phyloP scores from a whole-genome alignment of 345 rosid genomes.

The Aegle marmelos region DNA sequence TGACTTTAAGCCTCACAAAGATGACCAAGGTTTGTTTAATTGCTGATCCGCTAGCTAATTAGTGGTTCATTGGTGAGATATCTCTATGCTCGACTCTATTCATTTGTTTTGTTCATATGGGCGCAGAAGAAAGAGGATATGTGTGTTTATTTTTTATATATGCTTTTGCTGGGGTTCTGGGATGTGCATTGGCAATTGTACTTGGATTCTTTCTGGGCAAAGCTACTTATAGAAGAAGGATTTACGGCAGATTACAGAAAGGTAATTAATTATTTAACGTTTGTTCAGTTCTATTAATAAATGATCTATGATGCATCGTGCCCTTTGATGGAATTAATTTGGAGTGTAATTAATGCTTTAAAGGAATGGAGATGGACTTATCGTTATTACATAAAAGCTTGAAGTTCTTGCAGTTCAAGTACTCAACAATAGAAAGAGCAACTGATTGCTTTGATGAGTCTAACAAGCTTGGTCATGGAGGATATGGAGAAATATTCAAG shows the following conservation, averaged over 20 bases:
- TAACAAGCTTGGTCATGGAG: constrained; percentile 52
- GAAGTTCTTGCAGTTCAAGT: constrained; percentile 46
- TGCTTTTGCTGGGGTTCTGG: background rate
- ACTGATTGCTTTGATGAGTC: constrained; percentile 38
- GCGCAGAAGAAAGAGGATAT: background rate
- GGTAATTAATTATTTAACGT: constrained; percentile 5
- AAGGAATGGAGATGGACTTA: constrained; percentile 21
- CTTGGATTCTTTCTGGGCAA: constrained; percentile 27
- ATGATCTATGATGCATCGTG: background rate
- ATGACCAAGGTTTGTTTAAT: background rate
- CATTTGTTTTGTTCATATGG: background rate
- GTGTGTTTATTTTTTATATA: background rate
- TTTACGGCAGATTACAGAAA: background rate
- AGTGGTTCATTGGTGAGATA: background rate
- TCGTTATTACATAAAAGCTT: constrained; percentile 17
- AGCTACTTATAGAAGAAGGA: constrained; percentile 15
- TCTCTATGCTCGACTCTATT: background rate
- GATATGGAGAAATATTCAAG: constrained; percentile 57
- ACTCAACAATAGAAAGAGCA: constrained; percentile 44
- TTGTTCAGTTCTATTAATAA: background rate
- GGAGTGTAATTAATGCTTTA: background rate
- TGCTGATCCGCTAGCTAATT: background rate
- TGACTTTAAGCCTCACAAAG: background rate
- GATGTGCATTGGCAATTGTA: constrained; percentile 20
- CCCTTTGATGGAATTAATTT: background rate